Evolutionary conservation across 2,329 filamentous ascomycete genomes (phyloP).

Genomic region (Ophiocordyceps camponoti-leonardi): DNA sequence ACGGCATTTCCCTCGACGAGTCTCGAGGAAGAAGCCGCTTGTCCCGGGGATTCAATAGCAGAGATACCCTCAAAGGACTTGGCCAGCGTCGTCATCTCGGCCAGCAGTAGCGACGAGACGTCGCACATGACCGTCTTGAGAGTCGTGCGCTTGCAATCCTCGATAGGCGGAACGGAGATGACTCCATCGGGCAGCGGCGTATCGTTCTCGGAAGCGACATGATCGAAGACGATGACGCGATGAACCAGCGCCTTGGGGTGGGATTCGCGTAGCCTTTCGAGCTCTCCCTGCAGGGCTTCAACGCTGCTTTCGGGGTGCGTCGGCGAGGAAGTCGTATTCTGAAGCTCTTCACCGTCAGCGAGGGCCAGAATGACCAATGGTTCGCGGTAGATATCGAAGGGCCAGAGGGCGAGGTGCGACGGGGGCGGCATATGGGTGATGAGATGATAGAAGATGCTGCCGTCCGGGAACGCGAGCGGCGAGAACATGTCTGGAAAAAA

Average conservation of each 20-base stretch:
- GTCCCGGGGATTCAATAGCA: conserved; percentile 60
- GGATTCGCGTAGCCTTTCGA: conserved; percentile 52
- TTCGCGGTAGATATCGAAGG: conserved; percentile 82
- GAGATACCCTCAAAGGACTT: conserved; percentile 57
- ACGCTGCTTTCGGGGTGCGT: conserved; percentile 42
- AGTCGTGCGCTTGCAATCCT: conserved; percentile 57
- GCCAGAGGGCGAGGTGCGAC: conserved; percentile 62
- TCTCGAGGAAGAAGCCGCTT: conserved; percentile 20
- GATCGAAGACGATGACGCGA: conserved; percentile 67
- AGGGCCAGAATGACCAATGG: conserved; percentile 70
- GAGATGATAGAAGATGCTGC: conserved; percentile 77
- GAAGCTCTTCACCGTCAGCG: conserved; percentile 61
- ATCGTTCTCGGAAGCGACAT: conserved; percentile 29
- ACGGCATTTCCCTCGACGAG: conserved; percentile 26
- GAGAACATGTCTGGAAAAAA: conserved; percentile 66
- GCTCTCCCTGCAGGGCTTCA: conserved; percentile 43
- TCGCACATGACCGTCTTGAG: conserved; percentile 70
- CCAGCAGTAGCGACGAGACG: conserved; percentile 54
- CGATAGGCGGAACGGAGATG: conserved; percentile 49
- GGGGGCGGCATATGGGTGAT: conserved; percentile 63
- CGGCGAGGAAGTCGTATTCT: conserved; percentile 33
- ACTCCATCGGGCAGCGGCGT: conserved; percentile 50
- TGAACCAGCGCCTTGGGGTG: conserved; percentile 66
- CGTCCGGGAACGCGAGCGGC: conserved; percentile 70
- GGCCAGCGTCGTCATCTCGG: conserved; percentile 58